Conservation (phyloP, 108 stramenopile genomes). For the Cyclotella atomus region DNA sequence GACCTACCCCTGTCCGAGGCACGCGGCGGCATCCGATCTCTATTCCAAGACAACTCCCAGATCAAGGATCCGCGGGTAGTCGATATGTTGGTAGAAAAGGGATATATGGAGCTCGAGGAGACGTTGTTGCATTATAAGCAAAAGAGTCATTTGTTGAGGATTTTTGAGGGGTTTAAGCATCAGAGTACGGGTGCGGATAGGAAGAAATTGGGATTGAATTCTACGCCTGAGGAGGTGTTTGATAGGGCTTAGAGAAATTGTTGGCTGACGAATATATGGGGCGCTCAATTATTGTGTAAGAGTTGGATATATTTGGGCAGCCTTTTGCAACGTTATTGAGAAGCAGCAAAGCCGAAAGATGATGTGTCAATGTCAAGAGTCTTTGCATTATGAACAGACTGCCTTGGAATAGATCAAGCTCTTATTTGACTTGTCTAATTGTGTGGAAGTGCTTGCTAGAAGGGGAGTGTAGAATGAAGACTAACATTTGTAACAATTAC, state of each 20-base stretch:
- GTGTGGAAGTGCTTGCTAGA: too few species aligned
- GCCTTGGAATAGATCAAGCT: too few species aligned
- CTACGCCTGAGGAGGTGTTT: slow-evolving; percentile 76
- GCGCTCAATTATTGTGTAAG: too few species aligned
- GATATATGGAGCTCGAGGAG: slow-evolving; percentile 91
- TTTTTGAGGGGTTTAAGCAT: slow-evolving; percentile 75
- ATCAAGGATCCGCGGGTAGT: slow-evolving; percentile 82
- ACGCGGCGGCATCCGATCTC: slow-evolving; percentile 61
- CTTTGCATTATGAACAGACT: too few species aligned
- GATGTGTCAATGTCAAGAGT: too few species aligned
- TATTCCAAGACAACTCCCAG: slow-evolving; percentile 71
- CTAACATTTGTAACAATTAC: too few species aligned
- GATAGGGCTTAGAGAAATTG: slow-evolving; percentile 29
- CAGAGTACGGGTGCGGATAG: slow-evolving; percentile 62
- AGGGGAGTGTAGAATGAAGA: too few species aligned
- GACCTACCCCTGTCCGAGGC: slow-evolving; percentile 78
- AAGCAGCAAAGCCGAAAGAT: too few species aligned
- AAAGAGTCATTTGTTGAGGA: slow-evolving; percentile 82
- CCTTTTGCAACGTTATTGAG: too few species aligned
- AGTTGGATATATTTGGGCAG: too few species aligned
- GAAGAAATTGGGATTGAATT: slow-evolving; percentile 63
- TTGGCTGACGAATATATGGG: too few species aligned
- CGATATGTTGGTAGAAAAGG: slow-evolving; percentile 88
- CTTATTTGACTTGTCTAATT: too few species aligned
- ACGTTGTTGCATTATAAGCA: slow-evolving; percentile 93